These are phyloP conservation scores for Chlamydomonas applanata DNA, from an alignment of 139 green algal genomes.

Conservation along the genomic window DNA sequence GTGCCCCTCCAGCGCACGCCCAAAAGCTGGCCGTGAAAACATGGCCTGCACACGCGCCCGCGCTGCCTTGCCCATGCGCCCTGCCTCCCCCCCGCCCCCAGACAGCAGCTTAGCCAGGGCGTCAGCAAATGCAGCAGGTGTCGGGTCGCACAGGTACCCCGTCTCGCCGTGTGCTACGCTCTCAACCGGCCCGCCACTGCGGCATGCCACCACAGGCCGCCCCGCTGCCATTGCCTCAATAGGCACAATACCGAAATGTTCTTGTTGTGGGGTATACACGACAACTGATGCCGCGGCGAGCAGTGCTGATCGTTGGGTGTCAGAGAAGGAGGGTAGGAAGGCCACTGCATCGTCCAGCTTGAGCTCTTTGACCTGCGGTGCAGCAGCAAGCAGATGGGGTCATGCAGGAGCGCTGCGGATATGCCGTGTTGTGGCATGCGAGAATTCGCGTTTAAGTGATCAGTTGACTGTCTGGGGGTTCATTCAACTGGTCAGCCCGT, in stretches of 20 bases:
- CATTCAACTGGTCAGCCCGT: too few relatives aligned
- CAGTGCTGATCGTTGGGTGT: slow-evolving; percentile 69
- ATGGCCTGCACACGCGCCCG: slow-evolving; percentile 52
- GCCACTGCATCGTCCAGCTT: slow-evolving; percentile 61
- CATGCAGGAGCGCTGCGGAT: too few relatives aligned
- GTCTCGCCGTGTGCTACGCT: slow-evolving; percentile 65
- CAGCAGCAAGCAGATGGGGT: too few relatives aligned
- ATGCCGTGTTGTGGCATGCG: too few relatives aligned
- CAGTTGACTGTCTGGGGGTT: too few relatives aligned
- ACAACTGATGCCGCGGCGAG: slow-evolving; percentile 76
- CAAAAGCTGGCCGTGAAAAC: slow-evolving; percentile 17
- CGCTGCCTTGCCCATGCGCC: slow-evolving; percentile 58
- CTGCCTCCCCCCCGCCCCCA: slow-evolving; percentile 3
- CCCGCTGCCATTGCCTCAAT: slow-evolving; percentile 92
- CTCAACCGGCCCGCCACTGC: slow-evolving; percentile 82
- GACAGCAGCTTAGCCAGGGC: slow-evolving; percentile 34
- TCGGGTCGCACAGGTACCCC: slow-evolving; percentile 70
- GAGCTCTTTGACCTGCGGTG: slow-evolving; percentile 46
- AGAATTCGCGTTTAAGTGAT: too few relatives aligned
- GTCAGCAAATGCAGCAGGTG: slow-evolving; percentile 34
- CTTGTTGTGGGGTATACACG: slow-evolving; percentile 81
- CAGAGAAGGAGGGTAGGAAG: slow-evolving; percentile 87
- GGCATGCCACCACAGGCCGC: slow-evolving; percentile 84
- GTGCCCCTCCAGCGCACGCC: slow-evolving; percentile 1
- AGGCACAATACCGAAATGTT: slow-evolving; percentile 99